A percentile compares a stretch with the other conserved stretches of the same genome.
These are phyloP conservation scores for Cucurbita ficifolia DNA, from an alignment of 306 rosid genomes.

Conservation along the genomic window DNA sequence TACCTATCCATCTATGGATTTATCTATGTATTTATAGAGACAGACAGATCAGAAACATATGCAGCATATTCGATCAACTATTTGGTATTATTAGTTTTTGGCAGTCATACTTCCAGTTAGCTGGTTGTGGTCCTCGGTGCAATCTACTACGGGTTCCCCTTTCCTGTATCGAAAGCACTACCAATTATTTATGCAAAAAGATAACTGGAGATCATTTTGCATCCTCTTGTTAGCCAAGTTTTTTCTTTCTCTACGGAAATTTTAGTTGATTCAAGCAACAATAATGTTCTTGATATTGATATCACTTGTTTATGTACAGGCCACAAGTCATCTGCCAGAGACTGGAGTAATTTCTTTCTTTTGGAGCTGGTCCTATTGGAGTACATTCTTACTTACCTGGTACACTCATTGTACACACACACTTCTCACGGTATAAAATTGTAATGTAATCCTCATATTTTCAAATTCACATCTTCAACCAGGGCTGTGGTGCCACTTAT, in stretches of 20 bases:
- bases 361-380: slow-evolving; percentile 99
- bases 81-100: background rate
- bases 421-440: background rate
- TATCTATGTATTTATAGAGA: background rate
- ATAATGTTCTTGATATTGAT: slow-evolving; percentile 2
- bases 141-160: background rate
- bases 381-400: slow-evolving; percentile 90
- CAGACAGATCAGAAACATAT: background rate
- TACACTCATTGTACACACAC: slow-evolving; percentile 1
- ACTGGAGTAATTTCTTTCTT: slow-evolving; percentile 85
- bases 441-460: slow-evolving; percentile 29
- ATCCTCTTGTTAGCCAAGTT: background rate
- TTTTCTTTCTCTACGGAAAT: background rate
- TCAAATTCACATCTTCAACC: slow-evolving; percentile 37
- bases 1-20: background rate
- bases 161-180: background rate
- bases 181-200: background rate
- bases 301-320: slow-evolving; percentile 26
- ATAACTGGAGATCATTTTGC: background rate
- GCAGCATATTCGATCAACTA: background rate
- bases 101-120: background rate
- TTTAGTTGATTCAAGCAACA: background rate
- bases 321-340: slow-evolving; percentile 33
- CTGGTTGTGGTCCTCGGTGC: background rate
- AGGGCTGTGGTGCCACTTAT: slow-evolving; percentile 99